phyloP scores from a whole-genome alignment of 768 basidiomycete species.

The Podaxis mareebaensis region DNA sequence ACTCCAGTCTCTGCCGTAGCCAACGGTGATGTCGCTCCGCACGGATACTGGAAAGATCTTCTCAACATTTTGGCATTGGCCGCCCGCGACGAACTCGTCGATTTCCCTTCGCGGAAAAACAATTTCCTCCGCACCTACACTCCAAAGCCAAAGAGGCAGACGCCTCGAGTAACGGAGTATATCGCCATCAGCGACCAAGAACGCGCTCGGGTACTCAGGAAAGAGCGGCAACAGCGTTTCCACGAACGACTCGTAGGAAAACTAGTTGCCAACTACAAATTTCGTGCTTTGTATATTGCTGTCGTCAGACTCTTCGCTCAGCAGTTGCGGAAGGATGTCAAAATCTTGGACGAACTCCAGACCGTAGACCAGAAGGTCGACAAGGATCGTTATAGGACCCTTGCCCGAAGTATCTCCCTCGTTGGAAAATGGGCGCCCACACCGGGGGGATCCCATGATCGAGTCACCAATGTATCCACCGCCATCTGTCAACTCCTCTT shows the following conservation, averaged over 20 bases:
- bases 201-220: constrained; percentile 22
- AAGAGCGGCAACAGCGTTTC: constrained; percentile 20
- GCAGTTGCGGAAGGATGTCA: constrained; percentile 49
- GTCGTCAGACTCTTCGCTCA: constrained; percentile 66
- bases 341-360: constrained; percentile 36
- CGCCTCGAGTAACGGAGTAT: not conserved
- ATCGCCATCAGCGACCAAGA: not conserved
- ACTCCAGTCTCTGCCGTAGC: constrained; percentile 45
- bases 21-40: constrained; percentile 34
- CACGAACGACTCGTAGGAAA: constrained; percentile 34
- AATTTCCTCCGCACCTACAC: constrained; percentile 32
- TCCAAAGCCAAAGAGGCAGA: constrained; percentile 1
- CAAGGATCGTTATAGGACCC: constrained; percentile 20
- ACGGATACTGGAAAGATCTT: constrained; percentile 79
- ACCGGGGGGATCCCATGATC: constrained; percentile 58
- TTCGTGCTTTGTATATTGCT: constrained; percentile 62
- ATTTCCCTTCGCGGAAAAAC: constrained; percentile 16
- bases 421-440: constrained; percentile 75
- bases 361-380: constrained; percentile 32
- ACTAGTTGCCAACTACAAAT: constrained; percentile 44
- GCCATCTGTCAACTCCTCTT: constrained; percentile 60
- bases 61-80: constrained; percentile 68
- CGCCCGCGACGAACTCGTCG: constrained; percentile 48
- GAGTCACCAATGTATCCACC: constrained; percentile 62
- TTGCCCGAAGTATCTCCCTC: constrained; percentile 49